phyloP scores from a whole-genome alignment of 2,329 filamentous ascomycete species.

The Fusarium redolens region DNA sequence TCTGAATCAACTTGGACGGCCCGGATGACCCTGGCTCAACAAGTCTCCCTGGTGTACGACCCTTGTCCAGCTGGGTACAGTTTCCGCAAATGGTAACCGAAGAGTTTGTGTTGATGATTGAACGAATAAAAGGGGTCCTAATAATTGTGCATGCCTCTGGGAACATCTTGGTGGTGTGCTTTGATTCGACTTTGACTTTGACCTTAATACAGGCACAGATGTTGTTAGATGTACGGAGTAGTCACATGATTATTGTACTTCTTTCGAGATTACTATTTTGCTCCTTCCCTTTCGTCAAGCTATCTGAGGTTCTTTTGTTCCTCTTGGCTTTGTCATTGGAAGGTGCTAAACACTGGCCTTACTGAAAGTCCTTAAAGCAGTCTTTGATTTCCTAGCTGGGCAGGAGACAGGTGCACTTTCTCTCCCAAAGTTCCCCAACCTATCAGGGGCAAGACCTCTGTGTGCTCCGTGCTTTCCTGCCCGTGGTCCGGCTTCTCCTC shows the following conservation, averaged over 20 bases:
- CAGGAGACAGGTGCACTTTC: slow-evolving; percentile 31
- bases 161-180: neutral
- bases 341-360: slow-evolving; percentile 6
- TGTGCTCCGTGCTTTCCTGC: slow-evolving; percentile 32
- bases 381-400: slow-evolving; percentile 35
- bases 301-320: slow-evolving; percentile 4
- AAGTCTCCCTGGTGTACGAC: slow-evolving; percentile 19
- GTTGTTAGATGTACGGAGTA: neutral
- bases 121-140: slow-evolving; percentile 33
- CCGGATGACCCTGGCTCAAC: slow-evolving; percentile 32
- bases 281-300: slow-evolving; percentile 14
- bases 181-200: neutral
- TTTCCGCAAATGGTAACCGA: slow-evolving; percentile 36
- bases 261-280: neutral
- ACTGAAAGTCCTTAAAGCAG: slow-evolving; percentile 9
- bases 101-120: slow-evolving; percentile 25
- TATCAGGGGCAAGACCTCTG: slow-evolving; percentile 1
- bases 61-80: slow-evolving; percentile 30
- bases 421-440: slow-evolving; percentile 9
- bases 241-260: neutral
- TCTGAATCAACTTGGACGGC: slow-evolving; percentile 43
- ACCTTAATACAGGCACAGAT: slow-evolving; percentile 18
- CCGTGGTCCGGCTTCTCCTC: slow-evolving; percentile 34
- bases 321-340: neutral
- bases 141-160: slow-evolving; percentile 17